These are phyloP conservation scores for Primulina eburnea DNA, from an alignment of 257 asterid species.

Conservation along the genomic window DNA sequence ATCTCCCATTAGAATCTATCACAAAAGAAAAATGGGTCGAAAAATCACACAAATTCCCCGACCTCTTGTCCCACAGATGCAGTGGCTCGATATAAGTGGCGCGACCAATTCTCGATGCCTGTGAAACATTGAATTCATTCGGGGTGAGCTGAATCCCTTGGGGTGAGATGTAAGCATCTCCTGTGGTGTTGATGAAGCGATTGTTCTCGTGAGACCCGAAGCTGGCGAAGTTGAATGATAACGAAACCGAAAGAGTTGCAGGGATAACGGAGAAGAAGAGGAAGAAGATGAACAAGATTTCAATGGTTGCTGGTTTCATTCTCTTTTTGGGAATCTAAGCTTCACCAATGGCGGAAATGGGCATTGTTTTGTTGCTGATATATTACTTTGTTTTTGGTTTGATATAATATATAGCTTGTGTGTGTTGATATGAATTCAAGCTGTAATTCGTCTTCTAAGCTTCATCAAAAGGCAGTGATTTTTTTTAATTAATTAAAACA, in stretches of 20 bases:
- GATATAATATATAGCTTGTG: no score
- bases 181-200: constrained; percentile 18
- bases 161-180: constrained; percentile 26
- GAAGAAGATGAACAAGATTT: background rate
- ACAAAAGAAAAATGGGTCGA: constrained; percentile 32
- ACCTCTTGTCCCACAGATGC: constrained; percentile 32
- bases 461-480: no score
- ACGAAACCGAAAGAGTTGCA: constrained; percentile 4
- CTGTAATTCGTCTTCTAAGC: no score
- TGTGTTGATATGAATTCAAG: no score
- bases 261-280: constrained; percentile 20
- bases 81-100: constrained; percentile 30
- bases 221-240: constrained; percentile 31
- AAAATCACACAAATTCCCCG: constrained; percentile 28
- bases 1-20: background rate
- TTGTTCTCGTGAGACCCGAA: background rate
- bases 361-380: no score
- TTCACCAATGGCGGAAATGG: no score
- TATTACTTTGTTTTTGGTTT: no score
- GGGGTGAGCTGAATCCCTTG: constrained; percentile 38
- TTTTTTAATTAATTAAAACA: no score
- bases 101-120: constrained; percentile 18
- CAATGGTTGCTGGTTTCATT: no score
- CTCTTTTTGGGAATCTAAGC: no score
- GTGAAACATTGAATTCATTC: constrained; percentile 1